A percentile compares a stretch with the other conserved stretches of the same genome.
phyloP scores from a whole-genome alignment of 768 basidiomycete species.

The Fomitopsis pulvina region DNA sequence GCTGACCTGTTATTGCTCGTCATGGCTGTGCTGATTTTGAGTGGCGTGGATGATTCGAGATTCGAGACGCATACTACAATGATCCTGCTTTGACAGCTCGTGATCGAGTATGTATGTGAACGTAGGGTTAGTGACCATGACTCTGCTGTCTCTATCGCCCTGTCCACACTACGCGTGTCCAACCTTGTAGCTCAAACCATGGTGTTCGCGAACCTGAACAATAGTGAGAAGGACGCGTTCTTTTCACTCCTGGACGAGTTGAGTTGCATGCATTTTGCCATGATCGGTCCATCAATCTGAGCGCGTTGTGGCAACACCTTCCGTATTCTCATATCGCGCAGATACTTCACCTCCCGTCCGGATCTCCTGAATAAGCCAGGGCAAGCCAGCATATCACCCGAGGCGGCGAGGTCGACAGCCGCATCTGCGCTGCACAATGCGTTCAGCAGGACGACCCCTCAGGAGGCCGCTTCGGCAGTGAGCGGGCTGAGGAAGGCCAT shows the following conservation, averaged over 20 bases:
- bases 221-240: slow-evolving; percentile 74
- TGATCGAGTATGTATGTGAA: too few relatives aligned
- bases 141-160: background rate
- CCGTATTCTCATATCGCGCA: slow-evolving; percentile 20
- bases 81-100: too few relatives aligned
- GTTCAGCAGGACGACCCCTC: slow-evolving; percentile 5
- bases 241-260: slow-evolving; percentile 79
- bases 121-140: too few relatives aligned
- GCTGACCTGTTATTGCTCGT: too few relatives aligned
- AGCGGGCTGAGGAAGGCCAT: slow-evolving; percentile 8
- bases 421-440: slow-evolving; percentile 14
- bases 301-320: background rate
- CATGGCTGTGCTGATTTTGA: too few relatives aligned
- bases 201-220: slow-evolving; percentile 65
- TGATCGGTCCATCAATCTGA: background rate
- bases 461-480: background rate
- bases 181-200: slow-evolving; percentile 34
- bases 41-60: too few relatives aligned
- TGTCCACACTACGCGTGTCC: background rate
- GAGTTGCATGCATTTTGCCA: slow-evolving; percentile 10
- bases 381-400: background rate
- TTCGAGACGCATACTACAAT: too few relatives aligned
- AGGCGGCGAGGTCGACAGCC: slow-evolving; percentile 10
- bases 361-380: slow-evolving; percentile 38
- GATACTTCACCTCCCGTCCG: slow-evolving; percentile 71